Conservation (phyloP, 1,284 basidiomycete species). For the Cryptococcus neoformans region DNA sequence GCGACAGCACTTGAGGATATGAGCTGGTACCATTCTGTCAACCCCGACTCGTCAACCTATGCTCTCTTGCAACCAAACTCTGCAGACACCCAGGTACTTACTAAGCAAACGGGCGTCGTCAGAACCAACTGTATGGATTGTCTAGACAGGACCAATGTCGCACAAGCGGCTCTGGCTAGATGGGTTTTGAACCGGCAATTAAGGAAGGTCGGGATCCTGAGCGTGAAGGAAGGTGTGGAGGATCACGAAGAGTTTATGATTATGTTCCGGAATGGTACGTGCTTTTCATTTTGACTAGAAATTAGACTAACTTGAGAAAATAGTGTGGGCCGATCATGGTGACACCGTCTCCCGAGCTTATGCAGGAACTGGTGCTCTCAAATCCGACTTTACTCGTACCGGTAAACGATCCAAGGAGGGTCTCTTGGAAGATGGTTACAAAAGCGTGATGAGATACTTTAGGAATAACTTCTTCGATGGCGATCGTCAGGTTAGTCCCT, state of each 20-base stretch:
- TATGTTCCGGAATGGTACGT: slow-evolving; percentile 85
- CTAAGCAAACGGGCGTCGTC: slow-evolving; percentile 49
- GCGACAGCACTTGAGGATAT: slow-evolving; percentile 68
- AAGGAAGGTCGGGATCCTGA: slow-evolving; percentile 65
- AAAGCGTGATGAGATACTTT: slow-evolving; percentile 81
- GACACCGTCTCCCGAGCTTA: slow-evolving; percentile 90
- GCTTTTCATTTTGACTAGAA: neutral
- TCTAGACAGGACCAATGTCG: slow-evolving; percentile 94
- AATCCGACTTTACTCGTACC: slow-evolving; percentile 95
- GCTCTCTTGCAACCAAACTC: neutral
- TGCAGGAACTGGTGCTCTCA: slow-evolving; percentile 91
- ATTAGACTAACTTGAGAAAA: neutral
- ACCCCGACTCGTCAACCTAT: slow-evolving; percentile 8
- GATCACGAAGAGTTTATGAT: slow-evolving; percentile 72
- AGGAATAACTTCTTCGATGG: slow-evolving; percentile 99
- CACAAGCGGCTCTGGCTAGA: slow-evolving; percentile 83
- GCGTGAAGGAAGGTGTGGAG: slow-evolving; percentile 66
- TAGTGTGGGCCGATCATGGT: slow-evolving; percentile 98
- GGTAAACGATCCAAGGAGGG: slow-evolving; percentile 83
- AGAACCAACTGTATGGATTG: slow-evolving; percentile 76
- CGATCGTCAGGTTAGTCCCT: slow-evolving; percentile 58
- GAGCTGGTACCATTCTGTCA: slow-evolving; percentile 55
- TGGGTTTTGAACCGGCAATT: slow-evolving; percentile 81
- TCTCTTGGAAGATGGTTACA: slow-evolving; percentile 78
- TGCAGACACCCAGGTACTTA: slow-evolving; percentile 17